These are phyloP conservation scores for Pneumocystis jirovecii DNA, from an alignment of 1,139 yeast species.

Conservation along the genomic window DNA sequence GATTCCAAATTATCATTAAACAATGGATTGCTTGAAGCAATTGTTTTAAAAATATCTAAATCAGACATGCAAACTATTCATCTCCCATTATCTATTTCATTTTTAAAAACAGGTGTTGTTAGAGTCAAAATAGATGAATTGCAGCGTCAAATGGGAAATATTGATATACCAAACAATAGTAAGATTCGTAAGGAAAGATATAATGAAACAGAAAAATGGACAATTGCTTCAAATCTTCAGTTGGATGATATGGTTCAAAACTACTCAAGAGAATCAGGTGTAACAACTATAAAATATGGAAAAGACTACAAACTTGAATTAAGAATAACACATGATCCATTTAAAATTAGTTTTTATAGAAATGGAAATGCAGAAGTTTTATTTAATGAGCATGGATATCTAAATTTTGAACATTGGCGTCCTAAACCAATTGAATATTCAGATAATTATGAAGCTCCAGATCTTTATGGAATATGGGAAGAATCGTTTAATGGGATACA, in stretches of 20 bases:
- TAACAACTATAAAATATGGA: constrained; percentile 30
- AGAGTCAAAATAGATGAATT: constrained; percentile 54
- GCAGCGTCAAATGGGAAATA: constrained; percentile 26
- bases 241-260: constrained; percentile 12
- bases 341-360: constrained; percentile 37
- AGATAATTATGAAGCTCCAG: neutral
- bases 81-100: constrained; percentile 42
- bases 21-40: constrained; percentile 29
- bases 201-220: constrained; percentile 47
- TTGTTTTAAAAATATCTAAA: constrained; percentile 29
- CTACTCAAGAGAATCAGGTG: constrained; percentile 6
- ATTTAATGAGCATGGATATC: constrained; percentile 51
- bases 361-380: constrained; percentile 36
- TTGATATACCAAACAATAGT: constrained; percentile 17
- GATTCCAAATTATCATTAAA: constrained; percentile 26
- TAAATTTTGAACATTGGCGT: constrained; percentile 73
- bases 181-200: constrained; percentile 31
- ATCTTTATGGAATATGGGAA: constrained; percentile 23
- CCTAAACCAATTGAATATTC: constrained; percentile 14
- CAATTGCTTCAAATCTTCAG: constrained; percentile 29
- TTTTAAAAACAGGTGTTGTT: constrained; percentile 40
- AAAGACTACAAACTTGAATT: constrained; percentile 26
- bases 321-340: constrained; percentile 34
- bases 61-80: constrained; percentile 23
- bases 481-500: constrained; percentile 1